Evolutionary conservation across 495 filamentous ascomycete species (phyloP).

Genomic region (Penicillium flavigenum): DNA sequence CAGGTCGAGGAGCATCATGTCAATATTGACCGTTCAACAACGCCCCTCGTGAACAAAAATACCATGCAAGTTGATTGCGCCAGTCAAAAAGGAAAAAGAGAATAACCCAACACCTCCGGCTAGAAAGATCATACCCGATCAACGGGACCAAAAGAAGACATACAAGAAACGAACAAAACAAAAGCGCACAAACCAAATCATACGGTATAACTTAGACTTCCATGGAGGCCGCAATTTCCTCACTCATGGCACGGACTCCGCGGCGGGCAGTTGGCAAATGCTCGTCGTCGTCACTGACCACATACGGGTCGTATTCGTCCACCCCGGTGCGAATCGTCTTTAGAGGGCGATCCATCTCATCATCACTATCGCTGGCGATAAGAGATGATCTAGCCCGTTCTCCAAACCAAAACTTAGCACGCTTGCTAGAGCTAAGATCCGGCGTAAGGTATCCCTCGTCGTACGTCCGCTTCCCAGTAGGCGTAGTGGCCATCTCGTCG

Average conservation of each 20-base stretch:
- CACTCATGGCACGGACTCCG: slow-evolving; percentile 65
- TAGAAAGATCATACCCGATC: slow-evolving; percentile 26
- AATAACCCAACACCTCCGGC: slow-evolving; percentile 27
- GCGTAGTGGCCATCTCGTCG: slow-evolving; percentile 41
- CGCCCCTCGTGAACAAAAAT: slow-evolving; percentile 20
- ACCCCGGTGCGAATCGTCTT: slow-evolving; percentile 17
- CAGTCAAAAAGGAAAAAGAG: slow-evolving; percentile 18
- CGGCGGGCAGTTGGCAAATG: slow-evolving; percentile 39
- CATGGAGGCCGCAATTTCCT: slow-evolving; percentile 72
- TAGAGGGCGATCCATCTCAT: slow-evolving; percentile 38
- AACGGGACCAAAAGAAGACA: slow-evolving; percentile 18
- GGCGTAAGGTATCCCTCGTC: slow-evolving; percentile 52
- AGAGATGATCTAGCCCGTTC: slow-evolving; percentile 48
- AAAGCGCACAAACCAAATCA: slow-evolving; percentile 1
- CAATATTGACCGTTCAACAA: slow-evolving; percentile 19
- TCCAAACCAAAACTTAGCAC: slow-evolving; percentile 81
- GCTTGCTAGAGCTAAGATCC: slow-evolving; percentile 64
- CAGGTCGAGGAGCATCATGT: slow-evolving; percentile 16
- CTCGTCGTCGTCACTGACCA: slow-evolving; percentile 48
- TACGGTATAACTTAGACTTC: slow-evolving; percentile 47
- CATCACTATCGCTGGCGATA: slow-evolving; percentile 46
- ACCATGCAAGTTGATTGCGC: slow-evolving; percentile 34
- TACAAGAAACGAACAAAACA: slow-evolving; percentile 16
- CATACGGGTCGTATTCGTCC: slow-evolving; percentile 45
- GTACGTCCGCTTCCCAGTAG: slow-evolving; percentile 47